Conservation (phyloP, 2,329 filamentous ascomycete species). For the Aspergillus sclerotialis region DNA sequence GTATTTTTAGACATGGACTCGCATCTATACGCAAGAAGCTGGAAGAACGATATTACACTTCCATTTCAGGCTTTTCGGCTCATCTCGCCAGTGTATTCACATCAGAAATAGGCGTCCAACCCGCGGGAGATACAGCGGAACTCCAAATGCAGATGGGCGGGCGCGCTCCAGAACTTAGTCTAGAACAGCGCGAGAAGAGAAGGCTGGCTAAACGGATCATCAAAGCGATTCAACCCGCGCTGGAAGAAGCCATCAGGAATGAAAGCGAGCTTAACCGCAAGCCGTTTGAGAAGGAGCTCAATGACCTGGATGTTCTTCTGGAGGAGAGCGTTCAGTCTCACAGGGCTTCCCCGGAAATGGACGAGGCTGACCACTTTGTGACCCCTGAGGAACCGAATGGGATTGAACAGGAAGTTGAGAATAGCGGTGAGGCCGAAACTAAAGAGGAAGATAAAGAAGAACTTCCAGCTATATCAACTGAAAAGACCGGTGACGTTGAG, state of each 20-base stretch:
- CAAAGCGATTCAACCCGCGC: constrained; percentile 68
- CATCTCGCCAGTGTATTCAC: constrained; percentile 53
- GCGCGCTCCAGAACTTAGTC: constrained; percentile 36
- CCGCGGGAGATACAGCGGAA: constrained; percentile 39
- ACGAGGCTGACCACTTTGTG: constrained; percentile 35
- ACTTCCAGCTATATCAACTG: constrained; percentile 6
- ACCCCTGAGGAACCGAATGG: constrained; percentile 38
- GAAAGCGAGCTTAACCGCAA: constrained; percentile 75
- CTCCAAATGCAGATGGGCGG: constrained; percentile 46
- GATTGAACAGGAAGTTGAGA: constrained; percentile 19
- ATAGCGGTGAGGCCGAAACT: constrained; percentile 15
- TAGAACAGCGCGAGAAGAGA: constrained; percentile 72
- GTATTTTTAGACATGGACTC: constrained; percentile 49
- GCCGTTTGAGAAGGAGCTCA: constrained; percentile 61
- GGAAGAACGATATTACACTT: constrained; percentile 52
- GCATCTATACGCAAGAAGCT: constrained; percentile 47
- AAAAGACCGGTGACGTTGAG: constrained; percentile 7
- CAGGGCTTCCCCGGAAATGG: constrained; percentile 42
- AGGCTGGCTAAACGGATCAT: constrained; percentile 85
- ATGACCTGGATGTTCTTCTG: constrained; percentile 67
- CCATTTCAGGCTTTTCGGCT: constrained; percentile 53
- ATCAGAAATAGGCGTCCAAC: constrained; percentile 45
- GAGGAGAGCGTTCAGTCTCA: constrained; percentile 56
- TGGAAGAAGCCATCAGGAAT: constrained; percentile 69
- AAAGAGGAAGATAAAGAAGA: constrained; percentile 18